Conservation (phyloP, 768 basidiomycete species). For the Baorangia bicolor region DNA sequence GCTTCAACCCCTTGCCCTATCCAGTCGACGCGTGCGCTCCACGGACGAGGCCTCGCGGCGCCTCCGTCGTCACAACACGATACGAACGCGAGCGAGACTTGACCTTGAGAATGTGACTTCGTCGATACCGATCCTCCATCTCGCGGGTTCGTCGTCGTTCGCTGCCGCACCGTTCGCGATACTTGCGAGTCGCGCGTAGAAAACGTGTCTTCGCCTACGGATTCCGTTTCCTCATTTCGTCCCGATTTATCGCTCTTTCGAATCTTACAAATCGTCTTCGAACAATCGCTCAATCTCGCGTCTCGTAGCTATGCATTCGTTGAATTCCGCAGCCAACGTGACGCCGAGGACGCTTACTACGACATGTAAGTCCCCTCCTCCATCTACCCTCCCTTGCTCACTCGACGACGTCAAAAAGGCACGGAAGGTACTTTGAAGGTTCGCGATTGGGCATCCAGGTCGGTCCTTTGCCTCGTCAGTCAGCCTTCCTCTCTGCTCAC, state of each 20-base stretch:
- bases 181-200: constrained; percentile 26
- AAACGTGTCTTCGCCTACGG: constrained; percentile 29
- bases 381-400: constrained; percentile 9
- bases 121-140: constrained; percentile 32
- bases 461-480: constrained; percentile 6
- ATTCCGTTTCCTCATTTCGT: constrained; percentile 30
- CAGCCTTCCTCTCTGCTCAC: not conserved
- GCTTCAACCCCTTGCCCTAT: constrained; percentile 34
- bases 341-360: constrained; percentile 82
- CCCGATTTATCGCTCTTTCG: constrained; percentile 35
- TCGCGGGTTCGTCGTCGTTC: constrained; percentile 32
- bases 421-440: constrained; percentile 74
- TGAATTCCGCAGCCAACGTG: constrained; percentile 74
- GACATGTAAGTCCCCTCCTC: constrained; percentile 58
- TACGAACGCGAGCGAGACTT: constrained; percentile 33
- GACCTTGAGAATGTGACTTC: constrained; percentile 17
- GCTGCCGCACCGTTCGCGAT: constrained; percentile 23
- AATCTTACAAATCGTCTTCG: constrained; percentile 34
- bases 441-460: constrained; percentile 75
- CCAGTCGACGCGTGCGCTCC: constrained; percentile 39
- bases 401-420: constrained; percentile 44
- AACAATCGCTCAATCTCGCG: constrained; percentile 60
- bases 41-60: constrained; percentile 28
- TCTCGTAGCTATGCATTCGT: constrained; percentile 81
- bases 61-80: constrained; percentile 24